A percentile compares a stretch with the other conserved stretches of the same genome.
Evolutionary conservation across 108 stramenopile species (phyloP).

Genomic region (Cyclotella baltica): DNA sequence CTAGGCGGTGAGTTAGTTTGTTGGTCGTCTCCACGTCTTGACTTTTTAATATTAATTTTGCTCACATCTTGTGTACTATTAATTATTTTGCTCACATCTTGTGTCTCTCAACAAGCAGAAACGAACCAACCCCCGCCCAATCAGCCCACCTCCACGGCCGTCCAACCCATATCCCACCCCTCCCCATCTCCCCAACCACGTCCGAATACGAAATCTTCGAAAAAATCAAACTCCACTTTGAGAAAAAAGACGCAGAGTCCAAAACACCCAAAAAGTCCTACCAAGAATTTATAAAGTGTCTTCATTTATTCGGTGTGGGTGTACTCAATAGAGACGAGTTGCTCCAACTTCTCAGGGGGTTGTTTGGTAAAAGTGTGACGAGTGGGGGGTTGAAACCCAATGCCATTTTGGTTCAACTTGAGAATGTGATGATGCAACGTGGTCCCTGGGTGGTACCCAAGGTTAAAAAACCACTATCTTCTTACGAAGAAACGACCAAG

Average conservation of each 20-base stretch:
- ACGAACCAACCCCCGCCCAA: conserved; percentile 63
- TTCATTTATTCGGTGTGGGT: conserved; percentile 89
- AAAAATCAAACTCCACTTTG: conserved; percentile 73
- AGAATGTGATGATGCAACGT: conserved; percentile 76
- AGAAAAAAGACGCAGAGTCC: conserved; percentile 72
- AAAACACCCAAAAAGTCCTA: conserved; percentile 78
- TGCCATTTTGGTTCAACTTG: conserved; percentile 68
- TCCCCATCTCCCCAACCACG: conserved; percentile 68
- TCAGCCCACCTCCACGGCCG: conserved; percentile 72
- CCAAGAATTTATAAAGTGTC: conserved; percentile 91
- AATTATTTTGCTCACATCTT: neutral
- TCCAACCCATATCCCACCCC: conserved; percentile 68
- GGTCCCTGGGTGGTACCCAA: conserved; percentile 81
- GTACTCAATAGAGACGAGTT: conserved; percentile 92
- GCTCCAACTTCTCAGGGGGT: conserved; percentile 78
- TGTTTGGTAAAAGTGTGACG: conserved; percentile 72
- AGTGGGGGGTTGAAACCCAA: conserved; percentile 23
- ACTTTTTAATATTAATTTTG: too few species aligned
- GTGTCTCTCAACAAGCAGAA: conserved; percentile 30
- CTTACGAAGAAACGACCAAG: neutral
- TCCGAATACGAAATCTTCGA: conserved; percentile 81
- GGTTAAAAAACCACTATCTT: conserved; percentile 18
- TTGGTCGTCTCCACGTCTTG: too few species aligned
- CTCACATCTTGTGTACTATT: too few species aligned
- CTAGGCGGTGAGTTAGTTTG: too few species aligned